These are phyloP conservation scores for Berkeleyomyces basicola DNA, from an alignment of 2,329 filamentous ascomycete species.

Conservation along the genomic window DNA sequence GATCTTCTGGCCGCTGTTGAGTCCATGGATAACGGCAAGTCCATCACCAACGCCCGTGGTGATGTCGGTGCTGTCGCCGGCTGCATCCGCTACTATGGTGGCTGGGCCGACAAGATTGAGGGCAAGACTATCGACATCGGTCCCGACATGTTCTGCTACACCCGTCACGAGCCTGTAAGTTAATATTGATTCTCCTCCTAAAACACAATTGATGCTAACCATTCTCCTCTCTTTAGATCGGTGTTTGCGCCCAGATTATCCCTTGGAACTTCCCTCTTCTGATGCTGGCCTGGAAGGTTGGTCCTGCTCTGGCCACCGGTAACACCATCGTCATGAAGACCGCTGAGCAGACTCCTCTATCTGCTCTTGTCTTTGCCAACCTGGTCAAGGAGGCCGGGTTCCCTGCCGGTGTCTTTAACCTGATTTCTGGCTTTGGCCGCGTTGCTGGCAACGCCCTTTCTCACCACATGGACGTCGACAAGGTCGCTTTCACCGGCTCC, in stretches of 20 bases:
- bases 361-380: conserved; percentile 24
- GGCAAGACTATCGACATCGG: conserved; percentile 25
- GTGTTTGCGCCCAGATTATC: conserved; percentile 39
- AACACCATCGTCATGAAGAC: conserved; percentile 36
- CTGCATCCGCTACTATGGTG: conserved; percentile 28
- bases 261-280: conserved; percentile 38
- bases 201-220: neutral
- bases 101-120: conserved; percentile 25
- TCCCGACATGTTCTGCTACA: conserved; percentile 31
- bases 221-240: conserved; percentile 19
- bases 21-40: conserved; percentile 29
- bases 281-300: conserved; percentile 31
- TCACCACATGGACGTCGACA: conserved; percentile 51
- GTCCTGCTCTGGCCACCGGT: conserved; percentile 31
- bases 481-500: conserved; percentile 62
- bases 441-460: conserved; percentile 51
- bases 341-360: conserved; percentile 37
- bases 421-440: conserved; percentile 52
- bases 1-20: conserved; percentile 29
- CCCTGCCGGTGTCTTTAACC: conserved; percentile 57
- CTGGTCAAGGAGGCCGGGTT: conserved; percentile 57
- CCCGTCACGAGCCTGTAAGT: conserved; percentile 28
- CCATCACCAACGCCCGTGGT: conserved; percentile 25
- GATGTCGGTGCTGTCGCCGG: conserved; percentile 20
- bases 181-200: neutral